Evolutionary conservation across 2,329 filamentous ascomycete genomes (phyloP).

Genomic region (Orbilia blumenaviensis): DNA sequence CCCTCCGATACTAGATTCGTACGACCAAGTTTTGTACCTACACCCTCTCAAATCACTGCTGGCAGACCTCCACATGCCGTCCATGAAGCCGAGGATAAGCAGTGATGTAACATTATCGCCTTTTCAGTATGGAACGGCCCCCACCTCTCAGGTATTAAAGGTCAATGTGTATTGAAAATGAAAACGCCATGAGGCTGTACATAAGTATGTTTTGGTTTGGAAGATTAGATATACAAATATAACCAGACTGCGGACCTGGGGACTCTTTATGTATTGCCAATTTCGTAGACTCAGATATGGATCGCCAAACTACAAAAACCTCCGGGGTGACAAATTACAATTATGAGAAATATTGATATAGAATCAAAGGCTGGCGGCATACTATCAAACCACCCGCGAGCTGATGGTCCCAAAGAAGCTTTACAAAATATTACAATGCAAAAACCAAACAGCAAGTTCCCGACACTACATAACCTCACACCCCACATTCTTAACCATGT

Average conservation of each 20-base stretch:
- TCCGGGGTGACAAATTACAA: no score
- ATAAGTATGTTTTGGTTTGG: not conserved
- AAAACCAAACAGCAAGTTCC: slow-evolving; percentile 59
- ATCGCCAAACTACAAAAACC: not conserved
- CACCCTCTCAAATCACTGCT: slow-evolving; percentile 66
- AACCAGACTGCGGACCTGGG: not conserved
- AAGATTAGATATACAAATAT: not conserved
- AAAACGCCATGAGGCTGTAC: not conserved
- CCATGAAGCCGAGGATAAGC: not conserved
- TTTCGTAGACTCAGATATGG: not conserved
- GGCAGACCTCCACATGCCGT: slow-evolving; percentile 29
- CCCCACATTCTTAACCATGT: slow-evolving; percentile 62
- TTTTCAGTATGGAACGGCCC: no score
- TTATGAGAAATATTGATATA: not conserved
- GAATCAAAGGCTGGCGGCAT: not conserved
- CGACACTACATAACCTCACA: slow-evolving; percentile 68
- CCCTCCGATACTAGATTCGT: slow-evolving; percentile 71
- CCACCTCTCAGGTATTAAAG: not conserved
- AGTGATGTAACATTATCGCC: not conserved
- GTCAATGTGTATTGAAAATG: not conserved
- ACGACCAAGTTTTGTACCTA: slow-evolving; percentile 79
- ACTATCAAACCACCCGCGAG: not conserved
- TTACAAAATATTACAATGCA: not conserved
- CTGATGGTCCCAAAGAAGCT: not conserved
- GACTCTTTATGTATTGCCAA: not conserved